Percentiles rank a stretch among this genome's conserved stretches.
Evolutionary conservation across 148 eudicot species (phyloP).

Genomic region (Nepenthes gracilis): DNA sequence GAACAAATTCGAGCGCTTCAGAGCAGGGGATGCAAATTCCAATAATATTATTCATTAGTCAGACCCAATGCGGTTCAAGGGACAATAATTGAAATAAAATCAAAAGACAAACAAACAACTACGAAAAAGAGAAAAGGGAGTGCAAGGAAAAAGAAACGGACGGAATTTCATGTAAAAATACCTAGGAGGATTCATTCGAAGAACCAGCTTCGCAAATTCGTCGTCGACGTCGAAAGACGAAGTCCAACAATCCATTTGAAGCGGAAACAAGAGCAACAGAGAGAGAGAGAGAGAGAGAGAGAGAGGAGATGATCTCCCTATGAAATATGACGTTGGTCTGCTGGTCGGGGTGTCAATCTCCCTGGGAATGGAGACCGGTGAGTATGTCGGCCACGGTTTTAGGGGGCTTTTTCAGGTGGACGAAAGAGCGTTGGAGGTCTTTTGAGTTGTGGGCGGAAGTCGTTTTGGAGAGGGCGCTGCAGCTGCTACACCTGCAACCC

Average conservation of each 20-base stretch:
- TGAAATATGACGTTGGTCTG: no score
- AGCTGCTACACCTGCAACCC: no score
- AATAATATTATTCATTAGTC: no score
- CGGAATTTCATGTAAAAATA: not conserved
- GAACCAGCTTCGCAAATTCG: slow-evolving; percentile 76
- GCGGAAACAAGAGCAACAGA: not conserved
- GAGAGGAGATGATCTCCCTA: not conserved
- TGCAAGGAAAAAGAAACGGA: not conserved
- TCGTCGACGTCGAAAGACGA: slow-evolving; percentile 52
- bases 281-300: not conserved
- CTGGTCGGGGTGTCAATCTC: no score
- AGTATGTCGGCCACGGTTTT: no score
- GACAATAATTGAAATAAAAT: not conserved
- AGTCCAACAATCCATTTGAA: slow-evolving; percentile 51
- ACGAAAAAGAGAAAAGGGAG: not conserved
- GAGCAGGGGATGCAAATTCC: no score
- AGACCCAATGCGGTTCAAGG: slow-evolving; percentile 9
- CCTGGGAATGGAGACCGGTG: no score
- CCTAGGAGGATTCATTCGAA: slow-evolving; percentile 89
- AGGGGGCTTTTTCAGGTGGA: no score
- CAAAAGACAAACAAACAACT: not conserved
- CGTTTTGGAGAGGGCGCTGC: no score
- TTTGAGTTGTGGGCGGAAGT: no score
- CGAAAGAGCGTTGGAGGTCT: no score
- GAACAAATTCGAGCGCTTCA: not conserved